Evolutionary conservation across 805 yeast genomes (phyloP), one percentile per base, ranked within the genome.

Genomic region (Clavispora fructus): DNA sequence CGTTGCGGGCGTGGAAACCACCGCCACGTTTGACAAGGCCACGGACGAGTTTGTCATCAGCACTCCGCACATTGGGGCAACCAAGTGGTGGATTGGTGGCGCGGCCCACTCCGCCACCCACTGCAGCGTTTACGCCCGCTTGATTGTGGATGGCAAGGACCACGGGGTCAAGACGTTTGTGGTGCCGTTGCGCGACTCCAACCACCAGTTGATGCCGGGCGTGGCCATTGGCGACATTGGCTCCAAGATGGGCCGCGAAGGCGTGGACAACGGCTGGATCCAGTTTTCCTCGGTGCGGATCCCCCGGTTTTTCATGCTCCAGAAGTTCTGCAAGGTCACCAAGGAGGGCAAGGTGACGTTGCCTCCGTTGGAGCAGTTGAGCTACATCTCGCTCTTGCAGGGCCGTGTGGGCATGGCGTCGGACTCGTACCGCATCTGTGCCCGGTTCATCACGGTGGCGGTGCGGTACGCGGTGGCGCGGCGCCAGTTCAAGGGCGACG

Each of bases 71-170:
- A 65, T 72, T 49, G 75, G 77, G 49, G 77, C 77, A 40, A 72
- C 77, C 50, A 72, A 72, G 56, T 72, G 77, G 77, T 72, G 77
- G 77, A 72, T 72, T 48, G 77, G 77, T 35, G 76, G 76, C 47
- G 77, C 77, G 46, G 77, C 77, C 30, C 77, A 72, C 51, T 70
- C 75, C 10, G 66, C 76, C 27, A 71, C 76, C 17, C 77, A 72
- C 54, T 57, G 67, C 37, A 48, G 68, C 19, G 60, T 60, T 43
- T 72, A 72, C 50, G 76, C 75, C 41, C 63, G 77, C 49, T 68
- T 72, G 47, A 62, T 69, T 46, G 72, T 72, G 44, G 61, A 68
- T 49, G 75, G 75, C 44, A 58, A 68, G 52, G 77, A 72, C 55
- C 70, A 71, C 54, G 77, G 77, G 43, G 73, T 70, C 47, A 72